Base-by-base conservation (phyloP, 352 stramenopile genomes). In the Pythium diclinum region DNA sequence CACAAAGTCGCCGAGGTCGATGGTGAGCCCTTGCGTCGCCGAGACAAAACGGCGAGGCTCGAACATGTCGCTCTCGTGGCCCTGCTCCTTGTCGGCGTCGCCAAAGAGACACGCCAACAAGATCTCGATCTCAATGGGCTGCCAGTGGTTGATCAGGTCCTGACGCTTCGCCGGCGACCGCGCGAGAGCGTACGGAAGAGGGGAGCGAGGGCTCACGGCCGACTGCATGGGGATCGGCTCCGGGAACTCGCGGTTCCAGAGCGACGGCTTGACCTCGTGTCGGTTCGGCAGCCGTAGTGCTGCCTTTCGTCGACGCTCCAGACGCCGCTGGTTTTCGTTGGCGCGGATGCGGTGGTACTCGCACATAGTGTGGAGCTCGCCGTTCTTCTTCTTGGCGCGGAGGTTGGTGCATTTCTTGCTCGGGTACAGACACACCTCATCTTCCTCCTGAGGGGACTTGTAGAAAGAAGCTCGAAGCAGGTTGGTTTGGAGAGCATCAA, bases 401-500 rank as follows among this genome's bases (percentile, higher is more conserved):
- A 79, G 62, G 67, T 92, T 92, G 66, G 78, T 88, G 77, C 86
- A 95, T 42, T 84, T 83, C 60, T 90, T 92, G 74, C 81, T 94
- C 48, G 80, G 81, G 68, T 94, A 94, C 28, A 84, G 77, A 69
- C 86, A 94, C 52, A 89, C 81, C 46, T 69, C 56, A 32, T 68
- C 54, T 3, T 63, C 56, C 8, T 57, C 33, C 33, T 46, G 52
- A 6, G n/a, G 14, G 23, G 56, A 17, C 28, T 59, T 68, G 46
- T 56, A 13, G 46, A 63, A 25, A 1, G 21, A 28, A 63, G 23
- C 23, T 42, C 38, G 34, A 6, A 52, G 16, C 17, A 38, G 46
- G 52, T 25, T 51, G 17, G 52, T 28, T 9, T 30, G 25, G 28
- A 61, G 11, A 13, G 23, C n/a, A 16, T 56, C 48, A 7, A 13